These are phyloP conservation scores for Mucuna pruriens DNA, from an alignment of 306 rosid species.

Conservation along the genomic window DNA sequence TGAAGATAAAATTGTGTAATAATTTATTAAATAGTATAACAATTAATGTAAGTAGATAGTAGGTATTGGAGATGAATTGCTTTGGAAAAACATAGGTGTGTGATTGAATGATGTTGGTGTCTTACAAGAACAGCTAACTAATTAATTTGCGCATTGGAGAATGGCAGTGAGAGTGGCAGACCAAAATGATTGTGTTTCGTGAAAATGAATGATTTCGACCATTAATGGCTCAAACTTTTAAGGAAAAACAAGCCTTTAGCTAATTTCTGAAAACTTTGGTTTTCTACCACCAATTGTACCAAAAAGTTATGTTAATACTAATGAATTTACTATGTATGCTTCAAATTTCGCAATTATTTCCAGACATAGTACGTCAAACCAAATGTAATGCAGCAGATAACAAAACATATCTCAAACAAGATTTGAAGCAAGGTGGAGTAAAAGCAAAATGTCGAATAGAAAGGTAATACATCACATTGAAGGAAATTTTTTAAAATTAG, in stretches of 20 bases:
- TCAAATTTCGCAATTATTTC: too few relatives aligned
- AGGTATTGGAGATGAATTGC: background rate
- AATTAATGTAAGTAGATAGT: too few relatives aligned
- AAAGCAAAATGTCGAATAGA: too few relatives aligned
- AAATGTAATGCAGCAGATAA: background rate
- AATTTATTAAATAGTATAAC: too few relatives aligned
- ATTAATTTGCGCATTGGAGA: slow-evolving; percentile 29
- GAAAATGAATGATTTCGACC: slow-evolving; percentile 35
- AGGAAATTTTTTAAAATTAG: too few relatives aligned
- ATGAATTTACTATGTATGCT: too few relatives aligned
- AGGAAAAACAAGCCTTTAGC: background rate
- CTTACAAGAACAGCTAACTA: background rate
- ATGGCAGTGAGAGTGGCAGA: slow-evolving; percentile 44
- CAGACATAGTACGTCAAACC: too few relatives aligned
- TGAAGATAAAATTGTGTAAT: too few relatives aligned
- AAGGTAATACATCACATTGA: too few relatives aligned
- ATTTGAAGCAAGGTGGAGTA: too few relatives aligned
- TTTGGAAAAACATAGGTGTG: background rate
- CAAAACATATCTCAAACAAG: too few relatives aligned
- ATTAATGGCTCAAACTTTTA: slow-evolving; percentile 33
- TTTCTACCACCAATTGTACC: background rate
- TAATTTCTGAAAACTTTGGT: too few relatives aligned
- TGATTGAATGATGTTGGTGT: background rate
- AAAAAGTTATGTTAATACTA: background rate
- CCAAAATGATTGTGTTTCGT: slow-evolving; percentile 44